Conservation (phyloP, 768 basidiomycete species). For the Cystofilobasidium macerans region DNA sequence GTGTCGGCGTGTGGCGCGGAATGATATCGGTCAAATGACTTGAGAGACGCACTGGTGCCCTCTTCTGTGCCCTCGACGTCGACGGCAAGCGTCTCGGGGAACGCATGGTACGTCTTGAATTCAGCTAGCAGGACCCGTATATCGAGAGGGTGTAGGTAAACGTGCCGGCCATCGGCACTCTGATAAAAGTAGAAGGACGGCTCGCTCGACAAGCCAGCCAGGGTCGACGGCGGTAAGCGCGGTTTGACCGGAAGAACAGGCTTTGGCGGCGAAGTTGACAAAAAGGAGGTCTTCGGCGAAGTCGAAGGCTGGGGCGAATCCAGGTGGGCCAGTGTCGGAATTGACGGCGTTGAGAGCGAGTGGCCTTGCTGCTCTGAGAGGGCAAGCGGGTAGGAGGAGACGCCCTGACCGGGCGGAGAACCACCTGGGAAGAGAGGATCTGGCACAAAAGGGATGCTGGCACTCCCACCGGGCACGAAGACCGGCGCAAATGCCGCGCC, state of each 20-base stretch:
- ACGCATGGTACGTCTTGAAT: constrained; percentile 57
- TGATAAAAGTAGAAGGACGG: constrained; percentile 95
- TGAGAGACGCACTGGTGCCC: constrained; percentile 27
- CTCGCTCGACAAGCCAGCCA: constrained; percentile 37
- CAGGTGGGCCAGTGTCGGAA: constrained; percentile 16
- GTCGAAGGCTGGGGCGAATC: neutral
- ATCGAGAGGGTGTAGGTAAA: constrained; percentile 91
- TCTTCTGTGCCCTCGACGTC: constrained; percentile 57
- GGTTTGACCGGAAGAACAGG: constrained; percentile 4
- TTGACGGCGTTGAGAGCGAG: constrained; percentile 9
- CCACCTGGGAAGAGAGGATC: neutral
- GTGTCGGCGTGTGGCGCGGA: neutral
- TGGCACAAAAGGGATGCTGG: neutral
- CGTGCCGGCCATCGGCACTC: constrained; percentile 74
- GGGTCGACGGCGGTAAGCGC: neutral
- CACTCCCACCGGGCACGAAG: no score
- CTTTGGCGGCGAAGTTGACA: neutral
- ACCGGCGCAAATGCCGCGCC: no score
- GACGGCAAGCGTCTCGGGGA: constrained; percentile 70
- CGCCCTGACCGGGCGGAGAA: no score
- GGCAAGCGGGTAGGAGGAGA: neutral
- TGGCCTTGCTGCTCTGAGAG: constrained; percentile 26
- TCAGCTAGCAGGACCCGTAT: constrained; percentile 83
- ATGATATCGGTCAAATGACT: neutral
- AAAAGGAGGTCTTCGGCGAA: constrained; percentile 6